Conservation (phyloP, 2,329 filamentous ascomycete genomes). For the Penicillium hordei region DNA sequence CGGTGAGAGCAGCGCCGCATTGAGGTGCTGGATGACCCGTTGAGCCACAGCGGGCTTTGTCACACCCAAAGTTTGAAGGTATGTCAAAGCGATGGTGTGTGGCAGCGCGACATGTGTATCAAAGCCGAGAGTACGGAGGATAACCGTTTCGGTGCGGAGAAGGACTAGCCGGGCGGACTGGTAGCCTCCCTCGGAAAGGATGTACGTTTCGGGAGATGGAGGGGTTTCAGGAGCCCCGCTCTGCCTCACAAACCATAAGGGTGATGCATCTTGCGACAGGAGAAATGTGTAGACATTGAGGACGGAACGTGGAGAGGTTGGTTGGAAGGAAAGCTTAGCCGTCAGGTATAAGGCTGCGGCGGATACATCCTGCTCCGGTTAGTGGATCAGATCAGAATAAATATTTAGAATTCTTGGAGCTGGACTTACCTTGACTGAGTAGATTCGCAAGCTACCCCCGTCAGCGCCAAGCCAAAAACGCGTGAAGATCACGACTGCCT, state of each 20-base stretch:
- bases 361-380: conserved; percentile 66
- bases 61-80: conserved; percentile 83
- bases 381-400: background rate
- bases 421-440: conserved; percentile 42
- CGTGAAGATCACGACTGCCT: conserved; percentile 77
- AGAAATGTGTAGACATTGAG: conserved; percentile 85
- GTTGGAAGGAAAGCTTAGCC: conserved; percentile 76
- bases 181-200: conserved; percentile 73
- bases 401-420: background rate
- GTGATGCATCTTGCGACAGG: conserved; percentile 58
- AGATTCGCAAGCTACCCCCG: conserved; percentile 46
- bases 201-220: conserved; percentile 57
- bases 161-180: conserved; percentile 63
- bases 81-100: conserved; percentile 83
- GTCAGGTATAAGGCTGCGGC: conserved; percentile 78
- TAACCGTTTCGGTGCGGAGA: conserved; percentile 71
- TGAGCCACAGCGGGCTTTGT: conserved; percentile 59
- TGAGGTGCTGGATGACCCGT: conserved; percentile 74
- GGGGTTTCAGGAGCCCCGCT: conserved; percentile 28
- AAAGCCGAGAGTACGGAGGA: conserved; percentile 76
- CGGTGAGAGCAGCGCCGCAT: conserved; percentile 79
- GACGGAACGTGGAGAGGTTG: conserved; percentile 74
- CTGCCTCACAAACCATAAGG: conserved; percentile 48
- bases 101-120: conserved; percentile 82
- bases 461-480: conserved; percentile 69